Evolutionary conservation across 2,329 filamentous ascomycete genomes (phyloP).

Genomic region (Colletotrichum chrysophilum): DNA sequence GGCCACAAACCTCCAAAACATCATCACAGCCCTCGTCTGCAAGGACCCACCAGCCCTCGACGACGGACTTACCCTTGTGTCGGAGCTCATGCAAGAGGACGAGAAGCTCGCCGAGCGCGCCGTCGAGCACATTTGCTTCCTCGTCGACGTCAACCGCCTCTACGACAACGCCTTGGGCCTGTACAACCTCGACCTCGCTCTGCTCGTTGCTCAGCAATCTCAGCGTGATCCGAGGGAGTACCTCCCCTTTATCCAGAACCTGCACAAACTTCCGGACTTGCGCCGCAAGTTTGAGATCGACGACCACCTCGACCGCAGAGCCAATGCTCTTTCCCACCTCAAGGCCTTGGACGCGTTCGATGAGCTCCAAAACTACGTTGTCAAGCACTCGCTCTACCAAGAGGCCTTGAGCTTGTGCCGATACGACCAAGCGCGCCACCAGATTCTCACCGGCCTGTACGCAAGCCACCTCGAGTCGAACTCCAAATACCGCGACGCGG

Average conservation of each 20-base stretch:
- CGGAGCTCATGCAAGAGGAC: constrained; percentile 72
- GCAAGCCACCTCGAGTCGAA: constrained; percentile 76
- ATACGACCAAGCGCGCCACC: constrained; percentile 74
- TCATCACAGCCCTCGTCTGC: constrained; percentile 93
- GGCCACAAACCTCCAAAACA: constrained; percentile 79
- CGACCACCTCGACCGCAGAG: constrained; percentile 77
- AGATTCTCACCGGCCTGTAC: constrained; percentile 76
- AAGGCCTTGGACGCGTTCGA: constrained; percentile 76
- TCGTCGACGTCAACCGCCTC: constrained; percentile 89
- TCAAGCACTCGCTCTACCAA: constrained; percentile 81
- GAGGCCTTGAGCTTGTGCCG: constrained; percentile 82
- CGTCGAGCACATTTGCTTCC: constrained; percentile 96
- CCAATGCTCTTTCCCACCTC: constrained; percentile 80
- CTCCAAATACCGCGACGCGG: constrained; percentile 85
- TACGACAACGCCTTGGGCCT: constrained; percentile 91
- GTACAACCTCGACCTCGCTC: constrained; percentile 88
- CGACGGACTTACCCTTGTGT: constrained; percentile 80
- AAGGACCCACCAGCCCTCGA: constrained; percentile 91
- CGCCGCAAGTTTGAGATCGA: constrained; percentile 86
- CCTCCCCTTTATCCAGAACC: constrained; percentile 87
- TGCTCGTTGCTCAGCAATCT: constrained; percentile 92
- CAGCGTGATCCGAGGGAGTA: constrained; percentile 97
- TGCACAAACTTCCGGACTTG: constrained; percentile 75
- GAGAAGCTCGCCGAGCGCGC: constrained; percentile 81
- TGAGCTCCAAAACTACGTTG: constrained; percentile 78